These are phyloP conservation scores for Trichosanthes cucumerina DNA, from an alignment of 306 rosid genomes.

Conservation along the genomic window DNA sequence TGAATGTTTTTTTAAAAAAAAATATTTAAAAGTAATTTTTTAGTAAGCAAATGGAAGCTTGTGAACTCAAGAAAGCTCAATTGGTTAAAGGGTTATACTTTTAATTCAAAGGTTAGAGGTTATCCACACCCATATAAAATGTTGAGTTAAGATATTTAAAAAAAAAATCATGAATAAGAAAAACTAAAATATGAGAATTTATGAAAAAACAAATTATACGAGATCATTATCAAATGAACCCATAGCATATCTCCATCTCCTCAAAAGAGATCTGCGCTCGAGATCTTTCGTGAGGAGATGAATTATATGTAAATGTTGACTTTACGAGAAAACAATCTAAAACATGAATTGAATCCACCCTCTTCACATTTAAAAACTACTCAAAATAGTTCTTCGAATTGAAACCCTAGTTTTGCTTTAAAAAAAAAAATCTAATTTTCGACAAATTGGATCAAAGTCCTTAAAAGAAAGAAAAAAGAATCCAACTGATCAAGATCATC, in stretches of 20 bases:
- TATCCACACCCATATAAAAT: no score
- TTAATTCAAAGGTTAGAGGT: no score
- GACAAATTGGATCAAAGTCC: not conserved
- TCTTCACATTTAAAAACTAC: not conserved
- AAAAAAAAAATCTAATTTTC: not conserved
- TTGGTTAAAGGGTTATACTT: no score
- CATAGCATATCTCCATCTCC: not conserved
- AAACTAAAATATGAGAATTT: not conserved
- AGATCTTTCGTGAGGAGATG: not conserved
- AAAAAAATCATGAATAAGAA: not conserved
- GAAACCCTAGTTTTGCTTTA: not conserved
- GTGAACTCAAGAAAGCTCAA: no score
- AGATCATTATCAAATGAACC: not conserved
- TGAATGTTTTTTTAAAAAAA: no score
- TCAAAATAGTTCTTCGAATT: not conserved
- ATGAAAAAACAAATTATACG: not conserved
- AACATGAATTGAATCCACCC: not conserved
- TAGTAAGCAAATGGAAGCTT: not conserved
- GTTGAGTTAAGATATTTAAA: no score
- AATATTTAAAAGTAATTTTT: no score
- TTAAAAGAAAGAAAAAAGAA: not conserved
- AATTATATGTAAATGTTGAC: not conserved
- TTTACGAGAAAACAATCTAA: not conserved
- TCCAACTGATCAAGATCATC: not conserved
- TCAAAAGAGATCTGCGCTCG: not conserved